Evolutionary conservation across 75 land plant genomes (phyloP).

Genomic region (Pinus taeda): DNA sequence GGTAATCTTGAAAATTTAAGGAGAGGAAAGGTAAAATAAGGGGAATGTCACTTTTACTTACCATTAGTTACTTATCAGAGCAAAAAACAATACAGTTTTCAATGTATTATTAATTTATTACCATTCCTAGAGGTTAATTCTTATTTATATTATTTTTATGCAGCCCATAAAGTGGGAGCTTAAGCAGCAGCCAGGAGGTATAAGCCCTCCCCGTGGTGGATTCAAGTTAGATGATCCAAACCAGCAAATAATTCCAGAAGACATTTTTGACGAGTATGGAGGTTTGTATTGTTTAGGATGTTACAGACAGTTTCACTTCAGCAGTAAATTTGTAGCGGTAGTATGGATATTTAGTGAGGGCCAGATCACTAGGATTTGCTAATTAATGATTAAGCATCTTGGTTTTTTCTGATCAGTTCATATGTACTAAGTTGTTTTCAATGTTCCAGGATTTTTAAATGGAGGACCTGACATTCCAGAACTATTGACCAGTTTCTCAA

Average conservation of each 20-base stretch:
- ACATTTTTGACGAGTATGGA: conserved; percentile 99
- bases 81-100: background rate
- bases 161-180: conserved; percentile 98
- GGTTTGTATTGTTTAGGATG: conserved; percentile 37
- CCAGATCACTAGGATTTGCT: background rate
- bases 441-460: conserved; percentile 63
- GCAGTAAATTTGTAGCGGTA: background rate
- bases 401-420: background rate
- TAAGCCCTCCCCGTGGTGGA: conserved; percentile 98
- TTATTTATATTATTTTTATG: conserved; percentile 8
- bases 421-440: conserved; percentile 5
- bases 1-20: no score
- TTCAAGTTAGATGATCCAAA: conserved; percentile 92
- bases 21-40: no score
- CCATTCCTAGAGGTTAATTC: background rate
- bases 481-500: conserved; percentile 37
- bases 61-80: no score
- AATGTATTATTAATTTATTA: no score
- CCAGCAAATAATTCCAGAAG: conserved; percentile 97
- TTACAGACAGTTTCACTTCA: background rate
- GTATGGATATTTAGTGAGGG: background rate
- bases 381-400: background rate
- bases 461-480: conserved; percentile 51
- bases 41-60: no score
- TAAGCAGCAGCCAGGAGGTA: conserved; percentile 78